phyloP scores from a whole-genome alignment of 1,139 yeast genomes.

The Diutina mesorugosa region DNA sequence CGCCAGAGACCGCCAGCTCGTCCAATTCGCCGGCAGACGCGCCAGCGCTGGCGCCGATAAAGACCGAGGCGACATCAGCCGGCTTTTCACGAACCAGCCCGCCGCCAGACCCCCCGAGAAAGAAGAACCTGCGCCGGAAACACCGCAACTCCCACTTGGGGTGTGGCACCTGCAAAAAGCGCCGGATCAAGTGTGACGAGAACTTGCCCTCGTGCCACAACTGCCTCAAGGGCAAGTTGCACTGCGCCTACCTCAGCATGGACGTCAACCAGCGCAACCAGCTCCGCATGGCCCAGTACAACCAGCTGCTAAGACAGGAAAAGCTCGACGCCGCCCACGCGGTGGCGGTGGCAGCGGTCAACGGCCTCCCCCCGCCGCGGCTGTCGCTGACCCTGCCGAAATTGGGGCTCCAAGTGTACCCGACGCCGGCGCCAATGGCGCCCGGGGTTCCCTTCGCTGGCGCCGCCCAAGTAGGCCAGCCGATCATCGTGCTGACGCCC shows the following conservation, averaged over 20 bases:
- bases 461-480: not conserved
- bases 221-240: constrained; percentile 44
- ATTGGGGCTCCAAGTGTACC: not conserved
- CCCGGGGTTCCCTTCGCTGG: not conserved
- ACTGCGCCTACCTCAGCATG: constrained; percentile 40
- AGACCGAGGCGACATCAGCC: not conserved
- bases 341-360: not conserved
- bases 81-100: not conserved
- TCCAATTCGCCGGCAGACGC: not conserved
- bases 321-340: not conserved
- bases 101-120: constrained; percentile 9
- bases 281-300: constrained; percentile 37
- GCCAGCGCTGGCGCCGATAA: not conserved
- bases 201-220: constrained; percentile 47
- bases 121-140: constrained; percentile 41
- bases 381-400: not conserved
- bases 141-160: constrained; percentile 54
- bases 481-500: not conserved
- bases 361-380: not conserved
- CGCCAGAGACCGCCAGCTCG: not conserved
- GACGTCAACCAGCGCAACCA: constrained; percentile 40
- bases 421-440: not conserved
- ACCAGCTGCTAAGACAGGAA: constrained; percentile 13
- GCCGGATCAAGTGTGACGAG: constrained; percentile 61
- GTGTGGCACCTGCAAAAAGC: constrained; percentile 54